Percentiles rank a stretch among this genome's conserved stretches.
phyloP scores from a whole-genome alignment of 345 rosid species.

The Syzygium grande region DNA sequence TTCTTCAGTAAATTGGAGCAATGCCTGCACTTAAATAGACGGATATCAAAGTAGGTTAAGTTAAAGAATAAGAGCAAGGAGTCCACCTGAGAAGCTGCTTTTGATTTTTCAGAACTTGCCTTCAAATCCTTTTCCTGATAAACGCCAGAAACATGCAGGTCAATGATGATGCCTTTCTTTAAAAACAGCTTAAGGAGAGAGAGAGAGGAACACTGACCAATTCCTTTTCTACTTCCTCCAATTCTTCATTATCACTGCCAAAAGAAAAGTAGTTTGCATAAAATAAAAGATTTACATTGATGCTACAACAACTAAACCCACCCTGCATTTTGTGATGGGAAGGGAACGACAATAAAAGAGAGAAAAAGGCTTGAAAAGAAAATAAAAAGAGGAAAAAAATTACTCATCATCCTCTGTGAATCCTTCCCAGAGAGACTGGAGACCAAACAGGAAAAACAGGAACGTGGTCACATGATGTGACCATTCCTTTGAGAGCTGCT shows the following conservation, averaged over 20 bases:
- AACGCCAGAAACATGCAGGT: neutral
- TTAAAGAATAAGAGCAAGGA: neutral
- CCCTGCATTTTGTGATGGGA: neutral
- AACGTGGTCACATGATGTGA: slow-evolving; percentile 10
- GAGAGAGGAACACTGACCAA: slow-evolving; percentile 2
- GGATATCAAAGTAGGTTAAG: neutral
- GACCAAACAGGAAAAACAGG: slow-evolving; percentile 10
- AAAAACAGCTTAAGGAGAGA: neutral
- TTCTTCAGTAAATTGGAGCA: neutral
- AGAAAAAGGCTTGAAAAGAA: neutral
- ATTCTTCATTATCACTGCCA: slow-evolving; percentile 13
- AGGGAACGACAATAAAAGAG: neutral
- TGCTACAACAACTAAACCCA: neutral
- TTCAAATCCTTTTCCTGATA: neutral
- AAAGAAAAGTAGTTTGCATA: neutral
- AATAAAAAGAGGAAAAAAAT: neutral
- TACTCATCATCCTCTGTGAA: slow-evolving; percentile 10
- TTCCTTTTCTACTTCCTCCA: slow-evolving; percentile 16
- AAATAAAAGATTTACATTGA: neutral
- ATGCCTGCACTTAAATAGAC: neutral
- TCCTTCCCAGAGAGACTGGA: slow-evolving; percentile 8
- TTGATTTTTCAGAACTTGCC: neutral
- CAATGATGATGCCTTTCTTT: neutral
- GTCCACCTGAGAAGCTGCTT: neutral
- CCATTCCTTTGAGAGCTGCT: slow-evolving; percentile 13